phyloP scores from a whole-genome alignment of 1,139 yeast genomes.

The Sugiyamaella sp. region DNA sequence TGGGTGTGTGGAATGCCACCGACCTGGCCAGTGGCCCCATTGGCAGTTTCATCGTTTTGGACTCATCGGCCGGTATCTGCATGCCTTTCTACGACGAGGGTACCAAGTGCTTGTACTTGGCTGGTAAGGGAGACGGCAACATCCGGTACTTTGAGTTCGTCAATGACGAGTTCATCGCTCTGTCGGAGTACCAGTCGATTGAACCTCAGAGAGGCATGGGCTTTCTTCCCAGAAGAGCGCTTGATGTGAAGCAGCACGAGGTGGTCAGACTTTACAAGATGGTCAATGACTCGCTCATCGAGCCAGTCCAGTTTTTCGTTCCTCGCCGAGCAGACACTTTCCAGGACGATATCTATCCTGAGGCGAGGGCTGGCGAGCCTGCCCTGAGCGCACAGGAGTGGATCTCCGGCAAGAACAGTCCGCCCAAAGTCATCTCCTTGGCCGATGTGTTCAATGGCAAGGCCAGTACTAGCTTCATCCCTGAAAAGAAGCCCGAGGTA shows the following conservation, averaged over 20 bases:
- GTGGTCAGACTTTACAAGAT: constrained; percentile 80
- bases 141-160: constrained; percentile 85
- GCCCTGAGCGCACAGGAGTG: constrained; percentile 81
- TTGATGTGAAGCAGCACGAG: constrained; percentile 81
- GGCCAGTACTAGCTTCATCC: constrained; percentile 41
- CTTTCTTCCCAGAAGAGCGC: constrained; percentile 78
- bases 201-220: constrained; percentile 98
- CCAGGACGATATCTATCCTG: constrained; percentile 91
- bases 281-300: constrained; percentile 77
- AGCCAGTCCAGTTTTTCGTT: constrained; percentile 87
- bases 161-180: constrained; percentile 75
- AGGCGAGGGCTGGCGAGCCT: constrained; percentile 78
- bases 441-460: constrained; percentile 76
- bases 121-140: constrained; percentile 98
- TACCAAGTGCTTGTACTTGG: constrained; percentile 78
- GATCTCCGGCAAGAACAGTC: constrained; percentile 72
- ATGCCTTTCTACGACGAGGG: constrained; percentile 88
- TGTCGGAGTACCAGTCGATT: constrained; percentile 83
- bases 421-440: constrained; percentile 79
- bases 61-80: constrained; percentile 89
- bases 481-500: constrained; percentile 23
- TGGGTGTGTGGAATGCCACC: constrained; percentile 87
- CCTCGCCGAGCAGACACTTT: constrained; percentile 93
- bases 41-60: constrained; percentile 83
- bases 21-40: constrained; percentile 79